Evolutionary conservation across 257 asterid species (phyloP).

Genomic region (Linderniella brevidens): DNA sequence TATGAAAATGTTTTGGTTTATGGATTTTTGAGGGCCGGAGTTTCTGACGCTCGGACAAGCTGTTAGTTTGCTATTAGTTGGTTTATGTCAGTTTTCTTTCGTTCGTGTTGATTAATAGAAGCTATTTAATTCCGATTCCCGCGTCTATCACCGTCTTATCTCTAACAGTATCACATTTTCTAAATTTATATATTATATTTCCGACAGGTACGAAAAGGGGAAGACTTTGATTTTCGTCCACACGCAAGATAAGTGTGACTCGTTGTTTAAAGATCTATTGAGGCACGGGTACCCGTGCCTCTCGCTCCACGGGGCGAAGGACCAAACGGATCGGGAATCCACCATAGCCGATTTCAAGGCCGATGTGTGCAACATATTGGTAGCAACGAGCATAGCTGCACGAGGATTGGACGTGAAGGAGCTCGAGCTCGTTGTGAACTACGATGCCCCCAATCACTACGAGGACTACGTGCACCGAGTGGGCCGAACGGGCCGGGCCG

Average conservation of each 20-base stretch:
- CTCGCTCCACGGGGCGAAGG: constrained; percentile 88
- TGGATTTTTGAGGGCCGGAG: no score
- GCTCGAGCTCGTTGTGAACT: constrained; percentile 71
- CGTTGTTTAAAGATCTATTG: constrained; percentile 52
- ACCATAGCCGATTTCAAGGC: constrained; percentile 70
- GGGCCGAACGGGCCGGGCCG: constrained; percentile 92
- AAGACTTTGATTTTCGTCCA: constrained; percentile 71
- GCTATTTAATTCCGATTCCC: no score
- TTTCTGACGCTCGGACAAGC: no score
- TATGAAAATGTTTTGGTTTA: no score
- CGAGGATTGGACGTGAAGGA: constrained; percentile 93
- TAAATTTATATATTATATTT: no score
- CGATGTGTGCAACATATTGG: constrained; percentile 56
- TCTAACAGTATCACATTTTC: no score
- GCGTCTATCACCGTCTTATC: no score
- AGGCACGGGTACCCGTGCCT: constrained; percentile 76
- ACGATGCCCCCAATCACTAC: constrained; percentile 75
- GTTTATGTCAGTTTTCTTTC: no score
- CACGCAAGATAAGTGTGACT: constrained; percentile 75
- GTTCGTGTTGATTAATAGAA: no score
- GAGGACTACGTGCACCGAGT: constrained; percentile 96
- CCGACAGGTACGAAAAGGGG: constrained; percentile 60
- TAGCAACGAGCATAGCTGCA: constrained; percentile 84
- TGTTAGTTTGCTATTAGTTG: no score
- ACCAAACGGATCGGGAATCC: constrained; percentile 86